Percentiles rank a stretch among this genome's conserved stretches.
Evolutionary conservation across 2,329 filamentous ascomycete genomes (phyloP).

Genomic region (Neophaeococcomyces mojaviensis): DNA sequence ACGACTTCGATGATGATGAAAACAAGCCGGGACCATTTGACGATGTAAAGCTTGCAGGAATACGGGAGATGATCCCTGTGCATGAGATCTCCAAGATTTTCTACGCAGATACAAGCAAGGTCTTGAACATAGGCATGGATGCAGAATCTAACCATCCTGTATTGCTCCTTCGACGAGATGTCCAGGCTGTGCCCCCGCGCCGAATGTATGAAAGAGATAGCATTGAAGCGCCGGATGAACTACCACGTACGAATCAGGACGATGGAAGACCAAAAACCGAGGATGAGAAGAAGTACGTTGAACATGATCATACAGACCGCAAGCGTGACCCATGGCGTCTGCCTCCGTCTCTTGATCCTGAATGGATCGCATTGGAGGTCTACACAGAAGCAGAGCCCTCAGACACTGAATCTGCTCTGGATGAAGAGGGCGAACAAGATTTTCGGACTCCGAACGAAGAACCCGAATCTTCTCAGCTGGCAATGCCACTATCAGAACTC

Average conservation of each 20-base stretch:
- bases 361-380: conserved; percentile 88
- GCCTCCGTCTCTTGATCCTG: conserved; percentile 69
- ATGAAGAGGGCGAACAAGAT: conserved; percentile 25
- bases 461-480: conserved; percentile 29
- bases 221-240: background rate
- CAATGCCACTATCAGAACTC: conserved; percentile 17
- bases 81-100: conserved; percentile 83
- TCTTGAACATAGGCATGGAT: conserved; percentile 71
- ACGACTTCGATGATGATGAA: conserved; percentile 56
- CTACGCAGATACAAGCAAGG: conserved; percentile 83
- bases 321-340: conserved; percentile 49
- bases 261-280: conserved; percentile 8
- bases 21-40: conserved; percentile 52
- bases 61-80: conserved; percentile 60
- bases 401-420: conserved; percentile 44
- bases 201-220: conserved; percentile 46
- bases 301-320: conserved; percentile 14
- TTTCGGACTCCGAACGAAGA: conserved; percentile 15
- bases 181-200: conserved; percentile 54
- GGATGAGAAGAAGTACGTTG: conserved; percentile 8
- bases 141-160: conserved; percentile 66
- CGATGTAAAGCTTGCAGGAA: conserved; percentile 54
- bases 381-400: conserved; percentile 58
- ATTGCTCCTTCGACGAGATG: conserved; percentile 65
- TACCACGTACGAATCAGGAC: background rate